Percentiles rank a stretch among this genome's conserved stretches.
phyloP scores from a whole-genome alignment of 2,329 filamentous ascomycete species.

The Beauveria brongniartii region DNA sequence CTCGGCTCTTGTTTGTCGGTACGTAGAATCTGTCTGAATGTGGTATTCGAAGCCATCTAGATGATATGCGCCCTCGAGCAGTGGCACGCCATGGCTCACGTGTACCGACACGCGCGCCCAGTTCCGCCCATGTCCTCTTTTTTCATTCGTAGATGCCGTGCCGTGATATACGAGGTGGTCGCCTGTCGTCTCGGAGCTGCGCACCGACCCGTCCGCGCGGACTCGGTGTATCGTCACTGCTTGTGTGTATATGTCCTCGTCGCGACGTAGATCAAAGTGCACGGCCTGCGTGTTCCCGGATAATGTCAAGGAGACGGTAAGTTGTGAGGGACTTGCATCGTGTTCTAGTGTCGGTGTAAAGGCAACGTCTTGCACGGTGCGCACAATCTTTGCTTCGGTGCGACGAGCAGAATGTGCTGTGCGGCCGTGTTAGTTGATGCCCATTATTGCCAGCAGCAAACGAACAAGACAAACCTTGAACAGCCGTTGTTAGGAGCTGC shows the following conservation, averaged over 20 bases:
- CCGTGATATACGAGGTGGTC: constrained; percentile 12
- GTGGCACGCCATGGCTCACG: background rate
- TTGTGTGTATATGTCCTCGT: constrained; percentile 13
- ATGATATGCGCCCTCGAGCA: constrained; percentile 13
- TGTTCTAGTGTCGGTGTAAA: background rate
- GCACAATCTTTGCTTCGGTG: background rate
- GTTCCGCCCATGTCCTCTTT: background rate
- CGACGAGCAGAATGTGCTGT: background rate
- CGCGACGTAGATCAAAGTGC: constrained; percentile 3
- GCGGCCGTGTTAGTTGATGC: background rate
- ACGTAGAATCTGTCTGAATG: constrained; percentile 11
- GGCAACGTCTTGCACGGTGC: background rate
- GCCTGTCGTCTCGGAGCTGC: constrained; percentile 7
- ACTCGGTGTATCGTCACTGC: constrained; percentile 7
- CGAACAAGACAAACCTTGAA: background rate
- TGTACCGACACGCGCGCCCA: constrained; percentile 13
- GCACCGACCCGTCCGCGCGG: constrained; percentile 6
- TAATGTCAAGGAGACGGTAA: constrained; percentile 3
- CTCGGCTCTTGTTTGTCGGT: background rate
- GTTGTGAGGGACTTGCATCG: background rate
- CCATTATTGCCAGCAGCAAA: no score
- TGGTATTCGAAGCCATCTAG: constrained; percentile 13
- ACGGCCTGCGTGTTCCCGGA: background rate
- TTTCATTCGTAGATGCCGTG: background rate
- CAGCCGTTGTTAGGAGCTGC: background rate